A percentile compares a stretch with the other conserved stretches of the same genome.
Evolutionary conservation across 78 protist genomes (phyloP).

Genomic region (Dictyostelium citrinum): DNA sequence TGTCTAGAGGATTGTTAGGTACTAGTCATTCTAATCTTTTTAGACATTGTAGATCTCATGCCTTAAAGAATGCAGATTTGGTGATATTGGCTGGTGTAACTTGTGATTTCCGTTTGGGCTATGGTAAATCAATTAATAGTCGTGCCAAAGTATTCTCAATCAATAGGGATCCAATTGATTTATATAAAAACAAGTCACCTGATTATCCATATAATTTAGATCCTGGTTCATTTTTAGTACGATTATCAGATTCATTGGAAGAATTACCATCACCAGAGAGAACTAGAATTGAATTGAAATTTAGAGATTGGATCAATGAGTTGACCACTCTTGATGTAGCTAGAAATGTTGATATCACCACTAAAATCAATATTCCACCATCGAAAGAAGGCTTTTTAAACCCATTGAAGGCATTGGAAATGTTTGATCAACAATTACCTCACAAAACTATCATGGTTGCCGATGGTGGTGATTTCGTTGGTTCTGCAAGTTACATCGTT

Average conservation of each 20-base stretch:
- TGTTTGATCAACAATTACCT: slow-evolving; percentile 31
- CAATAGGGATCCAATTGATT: slow-evolving; percentile 66
- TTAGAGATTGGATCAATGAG: slow-evolving; percentile 20
- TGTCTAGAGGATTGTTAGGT: slow-evolving; percentile 87
- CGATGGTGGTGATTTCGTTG: slow-evolving; percentile 92
- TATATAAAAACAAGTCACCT: slow-evolving; percentile 77
- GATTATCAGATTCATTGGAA: neutral
- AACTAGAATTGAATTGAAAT: neutral
- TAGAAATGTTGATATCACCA: slow-evolving; percentile 21
- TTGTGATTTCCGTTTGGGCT: slow-evolving; percentile 86
- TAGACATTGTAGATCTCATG: slow-evolving; percentile 80
- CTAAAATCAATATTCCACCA: neutral
- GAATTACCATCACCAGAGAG: neutral
- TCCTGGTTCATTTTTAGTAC: slow-evolving; percentile 70
- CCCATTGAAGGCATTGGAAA: slow-evolving; percentile 49
- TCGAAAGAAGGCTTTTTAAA: neutral
- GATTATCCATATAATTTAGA: slow-evolving; percentile 50
- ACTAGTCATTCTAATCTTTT: slow-evolving; percentile 27
- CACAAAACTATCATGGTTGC: slow-evolving; percentile 72
- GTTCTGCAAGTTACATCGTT: slow-evolving; percentile 80
- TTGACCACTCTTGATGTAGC: slow-evolving; percentile 25
- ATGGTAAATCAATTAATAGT: slow-evolving; percentile 81
- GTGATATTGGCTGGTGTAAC: slow-evolving; percentile 80
- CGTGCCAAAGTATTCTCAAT: slow-evolving; percentile 45
- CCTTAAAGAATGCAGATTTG: slow-evolving; percentile 83